A percentile compares a stretch with the other conserved stretches of the same genome.
These are phyloP conservation scores for Chrysoporthe cubensis DNA, from an alignment of 2,329 filamentous ascomycete species.

Conservation along the genomic window DNA sequence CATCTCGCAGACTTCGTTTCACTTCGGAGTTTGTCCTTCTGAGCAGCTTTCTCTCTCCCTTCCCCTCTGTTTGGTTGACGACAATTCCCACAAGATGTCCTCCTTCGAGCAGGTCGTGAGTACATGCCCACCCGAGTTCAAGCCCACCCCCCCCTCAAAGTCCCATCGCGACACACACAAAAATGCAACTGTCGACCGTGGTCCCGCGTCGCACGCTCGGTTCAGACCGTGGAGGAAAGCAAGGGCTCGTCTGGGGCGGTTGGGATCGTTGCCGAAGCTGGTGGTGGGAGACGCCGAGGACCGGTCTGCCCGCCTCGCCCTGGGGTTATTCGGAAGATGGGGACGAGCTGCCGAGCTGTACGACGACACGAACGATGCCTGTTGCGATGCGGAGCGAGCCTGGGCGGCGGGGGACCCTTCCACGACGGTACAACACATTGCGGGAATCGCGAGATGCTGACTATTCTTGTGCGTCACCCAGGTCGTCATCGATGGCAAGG, in stretches of 20 bases:
- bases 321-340: neutral
- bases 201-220: neutral
- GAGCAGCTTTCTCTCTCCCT: constrained; percentile 34
- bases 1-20: constrained; percentile 25
- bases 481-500: constrained; percentile 99
- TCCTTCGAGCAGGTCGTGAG: constrained; percentile 70
- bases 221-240: neutral
- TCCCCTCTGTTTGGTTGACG: constrained; percentile 32
- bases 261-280: neutral
- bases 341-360: neutral
- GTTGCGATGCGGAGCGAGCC: neutral
- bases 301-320: neutral
- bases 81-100: constrained; percentile 37
- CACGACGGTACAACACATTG: constrained; percentile 13
- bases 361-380: neutral
- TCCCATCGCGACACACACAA: constrained; percentile 1
- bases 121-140: constrained; percentile 38
- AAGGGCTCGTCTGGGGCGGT: neutral
- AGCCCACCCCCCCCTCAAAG: neutral
- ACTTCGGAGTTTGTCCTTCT: constrained; percentile 27
- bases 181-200: neutral
- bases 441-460: constrained; percentile 18
- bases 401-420: constrained; percentile 8
- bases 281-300: neutral
- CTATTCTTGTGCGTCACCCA: constrained; percentile 43